Percentiles rank a stretch among this genome's conserved stretches.
phyloP scores from a whole-genome alignment of 1,284 basidiomycete genomes.

The Ceratorhiza oryzae-sativae region DNA sequence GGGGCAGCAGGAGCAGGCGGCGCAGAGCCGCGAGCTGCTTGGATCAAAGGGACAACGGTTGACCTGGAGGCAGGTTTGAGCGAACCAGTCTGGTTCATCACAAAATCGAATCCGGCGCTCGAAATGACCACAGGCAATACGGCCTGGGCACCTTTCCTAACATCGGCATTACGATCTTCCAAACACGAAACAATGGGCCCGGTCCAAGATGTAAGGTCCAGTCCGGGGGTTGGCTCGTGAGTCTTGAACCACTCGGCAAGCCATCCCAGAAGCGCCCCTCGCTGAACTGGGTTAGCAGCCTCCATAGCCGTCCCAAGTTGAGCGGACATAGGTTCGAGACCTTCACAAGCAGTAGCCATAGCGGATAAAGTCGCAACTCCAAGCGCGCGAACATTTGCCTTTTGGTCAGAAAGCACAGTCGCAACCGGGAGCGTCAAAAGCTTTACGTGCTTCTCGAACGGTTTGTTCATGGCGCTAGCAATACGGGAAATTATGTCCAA shows the following conservation, averaged over 20 bases:
- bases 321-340: constrained; percentile 80
- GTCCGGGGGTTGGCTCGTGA: constrained; percentile 59
- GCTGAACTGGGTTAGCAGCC: constrained; percentile 86
- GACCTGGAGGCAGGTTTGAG: constrained; percentile 92
- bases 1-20: constrained; percentile 56
- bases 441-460: constrained; percentile 89
- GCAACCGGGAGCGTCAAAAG: constrained; percentile 81
- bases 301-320: constrained; percentile 85
- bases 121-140: constrained; percentile 81
- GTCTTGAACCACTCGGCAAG: constrained; percentile 80
- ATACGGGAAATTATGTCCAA: constrained; percentile 91
- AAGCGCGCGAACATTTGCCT: constrained; percentile 82
- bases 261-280: constrained; percentile 86
- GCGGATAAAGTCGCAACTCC: constrained; percentile 81
- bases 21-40: constrained; percentile 58
- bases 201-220: constrained; percentile 82
- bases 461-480: constrained; percentile 92
- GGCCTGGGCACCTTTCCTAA: constrained; percentile 88
- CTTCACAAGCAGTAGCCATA: constrained; percentile 85
- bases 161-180: constrained; percentile 91
- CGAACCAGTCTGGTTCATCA: constrained; percentile 84
- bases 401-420: constrained; percentile 91
- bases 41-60: constrained; percentile 87
- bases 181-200: constrained; percentile 78
- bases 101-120: constrained; percentile 81